Percentiles rank a stretch among this genome's conserved stretches.
Conservation (phyloP, 2,329 filamentous ascomycete species). For the Nigrospora sphaerica region DNA sequence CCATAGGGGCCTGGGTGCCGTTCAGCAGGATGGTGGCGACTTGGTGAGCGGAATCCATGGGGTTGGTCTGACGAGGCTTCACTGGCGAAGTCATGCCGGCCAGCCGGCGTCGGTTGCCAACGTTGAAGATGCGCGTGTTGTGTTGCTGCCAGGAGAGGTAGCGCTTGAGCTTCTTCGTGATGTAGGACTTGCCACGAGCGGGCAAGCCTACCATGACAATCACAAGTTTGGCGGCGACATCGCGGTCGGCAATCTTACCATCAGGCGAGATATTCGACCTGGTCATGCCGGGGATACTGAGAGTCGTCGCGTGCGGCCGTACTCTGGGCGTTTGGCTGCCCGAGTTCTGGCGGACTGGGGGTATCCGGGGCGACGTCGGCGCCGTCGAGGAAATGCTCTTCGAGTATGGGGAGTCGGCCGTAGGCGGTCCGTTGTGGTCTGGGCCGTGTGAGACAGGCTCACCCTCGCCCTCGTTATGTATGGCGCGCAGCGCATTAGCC, state of each 20-base stretch:
- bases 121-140: slow-evolving; percentile 93
- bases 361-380: slow-evolving; percentile 52
- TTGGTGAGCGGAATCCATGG: slow-evolving; percentile 38
- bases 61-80: slow-evolving; percentile 22
- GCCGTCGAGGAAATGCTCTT: slow-evolving; percentile 53
- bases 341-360: slow-evolving; percentile 65
- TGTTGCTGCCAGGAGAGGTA: slow-evolving; percentile 98
- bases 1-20: slow-evolving; percentile 26
- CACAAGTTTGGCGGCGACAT: slow-evolving; percentile 93
- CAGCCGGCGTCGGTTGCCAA: slow-evolving; percentile 81
- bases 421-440: slow-evolving; percentile 14
- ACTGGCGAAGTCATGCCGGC: slow-evolving; percentile 45
- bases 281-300: slow-evolving; percentile 95
- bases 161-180: slow-evolving; percentile 93
- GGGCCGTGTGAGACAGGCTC: slow-evolving; percentile 17
- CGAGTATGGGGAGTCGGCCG: slow-evolving; percentile 47
- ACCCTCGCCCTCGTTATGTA: slow-evolving; percentile 32
- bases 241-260: slow-evolving; percentile 84
- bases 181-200: slow-evolving; percentile 94
- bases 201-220: slow-evolving; percentile 98
- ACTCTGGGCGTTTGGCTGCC: slow-evolving; percentile 71
- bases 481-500: slow-evolving; percentile 31
- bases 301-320: slow-evolving; percentile 79
- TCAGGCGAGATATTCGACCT: slow-evolving; percentile 93
- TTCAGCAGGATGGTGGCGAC: slow-evolving; percentile 54